Percentiles rank a stretch among this genome's conserved stretches.
Evolutionary conservation across 352 stramenopile species (phyloP).

Genomic region (Phytophthora sp.): DNA sequence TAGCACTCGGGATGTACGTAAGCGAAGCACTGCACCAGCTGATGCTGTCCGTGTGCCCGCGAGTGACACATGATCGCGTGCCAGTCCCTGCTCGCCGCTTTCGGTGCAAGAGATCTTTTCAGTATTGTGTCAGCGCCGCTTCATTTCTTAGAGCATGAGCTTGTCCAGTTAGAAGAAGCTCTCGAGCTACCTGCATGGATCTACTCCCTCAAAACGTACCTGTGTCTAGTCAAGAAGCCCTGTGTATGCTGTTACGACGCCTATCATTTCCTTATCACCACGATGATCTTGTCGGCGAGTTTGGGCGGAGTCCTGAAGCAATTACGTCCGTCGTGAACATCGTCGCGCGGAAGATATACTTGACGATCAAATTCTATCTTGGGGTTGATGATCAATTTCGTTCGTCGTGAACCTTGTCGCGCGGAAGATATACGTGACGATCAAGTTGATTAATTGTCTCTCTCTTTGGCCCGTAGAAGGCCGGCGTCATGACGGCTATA

Average conservation of each 20-base stretch:
- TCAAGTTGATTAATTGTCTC: slow-evolving; percentile 8
- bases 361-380: no score
- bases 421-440: slow-evolving; percentile 3
- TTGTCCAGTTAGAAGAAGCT: neutral
- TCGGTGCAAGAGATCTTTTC: neutral
- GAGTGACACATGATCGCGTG: neutral
- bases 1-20: neutral
- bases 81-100: neutral
- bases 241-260: neutral
- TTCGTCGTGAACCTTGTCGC: slow-evolving; percentile 1
- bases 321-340: slow-evolving; percentile 5
- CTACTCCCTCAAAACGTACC: neutral
- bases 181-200: neutral
- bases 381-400: no score
- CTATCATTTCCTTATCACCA: neutral
- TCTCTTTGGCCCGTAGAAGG: slow-evolving; percentile 4
- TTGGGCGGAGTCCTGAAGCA: neutral
- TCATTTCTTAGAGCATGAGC: neutral
- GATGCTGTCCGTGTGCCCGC: neutral
- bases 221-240: neutral
- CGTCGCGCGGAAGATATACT: neutral
- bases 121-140: neutral
- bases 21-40: neutral
- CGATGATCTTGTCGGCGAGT: neutral
- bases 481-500: slow-evolving; percentile 2